Conservation (phyloP, 495 filamentous ascomycete species). For the Trichoderma virens region DNA sequence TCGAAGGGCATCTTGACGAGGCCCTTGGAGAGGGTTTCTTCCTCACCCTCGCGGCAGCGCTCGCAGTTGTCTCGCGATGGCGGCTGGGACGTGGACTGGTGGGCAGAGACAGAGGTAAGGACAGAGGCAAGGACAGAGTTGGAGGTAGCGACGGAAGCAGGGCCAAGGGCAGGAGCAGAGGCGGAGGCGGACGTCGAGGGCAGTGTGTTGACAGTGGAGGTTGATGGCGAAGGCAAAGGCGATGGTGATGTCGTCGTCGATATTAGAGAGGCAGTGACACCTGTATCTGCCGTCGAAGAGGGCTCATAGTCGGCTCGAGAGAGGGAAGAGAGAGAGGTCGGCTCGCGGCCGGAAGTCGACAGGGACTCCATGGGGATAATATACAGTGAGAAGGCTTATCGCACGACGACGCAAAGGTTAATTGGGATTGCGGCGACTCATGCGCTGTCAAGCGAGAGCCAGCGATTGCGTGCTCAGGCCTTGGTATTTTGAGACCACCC, state of each 20-base stretch:
- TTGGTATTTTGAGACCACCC: conserved; percentile 9
- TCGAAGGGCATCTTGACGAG: conserved; percentile 39
- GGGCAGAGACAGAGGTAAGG: not conserved
- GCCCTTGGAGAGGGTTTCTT: conserved; percentile 26
- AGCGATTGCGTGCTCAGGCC: not conserved
- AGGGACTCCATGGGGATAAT: conserved; percentile 6
- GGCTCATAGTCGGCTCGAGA: conserved; percentile 1
- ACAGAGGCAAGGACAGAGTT: not conserved
- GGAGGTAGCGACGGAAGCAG: not conserved
- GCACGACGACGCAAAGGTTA: not conserved
- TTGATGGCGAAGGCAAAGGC: not conserved
- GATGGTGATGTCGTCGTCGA: not conserved
- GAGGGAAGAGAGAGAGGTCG: not conserved
- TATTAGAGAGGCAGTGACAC: not conserved
- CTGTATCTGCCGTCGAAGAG: not conserved
- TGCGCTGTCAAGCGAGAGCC: not conserved
- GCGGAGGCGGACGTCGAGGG: not conserved
- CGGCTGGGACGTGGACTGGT: not conserved
- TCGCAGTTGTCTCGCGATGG: conserved; percentile 33
- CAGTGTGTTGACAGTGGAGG: not conserved
- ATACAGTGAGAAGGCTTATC: conserved; percentile 4
- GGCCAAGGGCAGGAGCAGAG: not conserved
- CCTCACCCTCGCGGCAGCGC: conserved; percentile 33
- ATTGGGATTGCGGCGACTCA: conserved; percentile 3
- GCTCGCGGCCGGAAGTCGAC: not conserved